Conservation (phyloP, 1,284 basidiomycete genomes). For the Sutorius eximius region DNA sequence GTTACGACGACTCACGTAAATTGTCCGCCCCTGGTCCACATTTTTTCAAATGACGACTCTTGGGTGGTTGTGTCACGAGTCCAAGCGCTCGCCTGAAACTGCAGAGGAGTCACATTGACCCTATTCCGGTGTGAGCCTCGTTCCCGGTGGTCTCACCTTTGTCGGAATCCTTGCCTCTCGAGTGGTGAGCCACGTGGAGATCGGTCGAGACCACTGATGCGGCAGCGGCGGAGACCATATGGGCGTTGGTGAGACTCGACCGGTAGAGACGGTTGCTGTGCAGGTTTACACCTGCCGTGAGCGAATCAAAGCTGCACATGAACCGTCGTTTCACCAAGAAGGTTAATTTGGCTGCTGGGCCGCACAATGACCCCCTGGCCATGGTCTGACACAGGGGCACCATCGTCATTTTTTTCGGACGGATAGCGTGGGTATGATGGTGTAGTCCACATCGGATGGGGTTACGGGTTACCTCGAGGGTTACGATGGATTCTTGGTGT, state of each 20-base stretch:
- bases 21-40: constrained; percentile 2
- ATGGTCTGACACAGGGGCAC: background rate
- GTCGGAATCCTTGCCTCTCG: background rate
- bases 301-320: constrained; percentile 1
- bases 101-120: background rate
- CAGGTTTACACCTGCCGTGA: constrained; percentile 20
- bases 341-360: constrained; percentile 22
- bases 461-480: no score
- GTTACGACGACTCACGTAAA: constrained; percentile 23
- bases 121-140: background rate
- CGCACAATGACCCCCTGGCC: constrained; percentile 10
- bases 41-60: background rate
- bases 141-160: background rate
- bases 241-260: background rate
- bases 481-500: no score
- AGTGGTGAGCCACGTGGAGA: background rate
- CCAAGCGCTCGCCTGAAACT: background rate
- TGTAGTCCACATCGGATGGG: no score
- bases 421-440: background rate
- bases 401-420: background rate
- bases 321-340: constrained; percentile 19
- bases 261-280: constrained; percentile 13
- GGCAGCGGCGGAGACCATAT: background rate
- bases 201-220: background rate
- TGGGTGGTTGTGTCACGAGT: background rate